Base-by-base conservation (phyloP, 345 rosid species). In the Syzygium oleosum region DNA sequence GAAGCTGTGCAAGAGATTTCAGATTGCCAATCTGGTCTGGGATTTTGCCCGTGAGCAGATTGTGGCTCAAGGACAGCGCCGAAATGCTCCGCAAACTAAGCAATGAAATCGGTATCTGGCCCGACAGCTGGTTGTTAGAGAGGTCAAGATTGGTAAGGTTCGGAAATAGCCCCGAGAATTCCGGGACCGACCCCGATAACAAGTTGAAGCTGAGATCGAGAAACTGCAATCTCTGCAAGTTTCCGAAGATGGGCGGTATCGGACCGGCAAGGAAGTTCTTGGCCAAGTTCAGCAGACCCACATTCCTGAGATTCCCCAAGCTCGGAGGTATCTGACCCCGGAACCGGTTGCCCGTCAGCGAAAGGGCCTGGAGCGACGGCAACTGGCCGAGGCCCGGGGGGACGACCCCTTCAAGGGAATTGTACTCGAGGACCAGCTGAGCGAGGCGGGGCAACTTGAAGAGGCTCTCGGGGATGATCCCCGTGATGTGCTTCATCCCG, bases 201-300 rank as follows among this genome's bases (percentile, higher is more conserved):
- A 52, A 83, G 89, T 97, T 97, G 94, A 41, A 93, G 93, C 97
- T 95, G 90, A 97, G 93, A 89, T 96, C 99, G 88, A 97, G 92
- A 89, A 84, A 93, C 89, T 96, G 95, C 89, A 97, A 90, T 84
- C 43, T 87, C 52, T 87, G 88, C n/a, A 95, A 89, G 88, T 51
- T 91, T 88, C 89, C 84, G 90, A 95, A 92, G 51, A 92, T 92
- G 89, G 89, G 19, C 84, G 98, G 98, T 87, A 97, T 92, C 19
- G 95, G 93, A 92, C 99, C 98, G 52, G 95, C 87, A 27, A 97
- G 91, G 17, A 85, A 92, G 89, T 97, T 97, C 88, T 94, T 94
- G 3, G 93, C 90, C 85, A 96, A 88, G 85, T 43, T 93, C 43
- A 97, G 51, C 25, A 31, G 86, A 6, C 85, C 85, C 63, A 95